These are phyloP conservation scores for Coemansia sp. DNA, from an alignment of 192 early-diverging fungal genomes.

Conservation along the genomic window DNA sequence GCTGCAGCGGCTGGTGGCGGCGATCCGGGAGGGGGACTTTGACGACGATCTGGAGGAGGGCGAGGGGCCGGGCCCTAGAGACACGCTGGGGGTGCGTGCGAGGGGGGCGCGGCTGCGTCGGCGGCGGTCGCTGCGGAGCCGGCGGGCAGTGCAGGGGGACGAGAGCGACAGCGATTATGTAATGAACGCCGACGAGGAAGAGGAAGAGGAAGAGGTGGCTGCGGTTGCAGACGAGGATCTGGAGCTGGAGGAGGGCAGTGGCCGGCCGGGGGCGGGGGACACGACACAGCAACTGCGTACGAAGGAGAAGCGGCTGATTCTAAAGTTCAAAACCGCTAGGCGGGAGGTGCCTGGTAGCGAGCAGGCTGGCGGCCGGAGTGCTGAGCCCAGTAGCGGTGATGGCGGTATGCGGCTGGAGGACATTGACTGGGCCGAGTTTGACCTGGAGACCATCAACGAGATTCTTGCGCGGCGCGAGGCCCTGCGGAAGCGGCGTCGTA, in stretches of 20 bases:
- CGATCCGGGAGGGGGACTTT: slow-evolving; percentile 27
- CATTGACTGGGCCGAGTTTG: slow-evolving; percentile 49
- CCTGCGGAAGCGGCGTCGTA: slow-evolving; percentile 13
- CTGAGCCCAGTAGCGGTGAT: too few relatives aligned
- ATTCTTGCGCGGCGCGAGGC: slow-evolving; percentile 39
- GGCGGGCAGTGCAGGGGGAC: neutral
- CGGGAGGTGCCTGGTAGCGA: too few relatives aligned
- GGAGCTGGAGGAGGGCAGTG: neutral
- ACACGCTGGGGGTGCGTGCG: neutral
- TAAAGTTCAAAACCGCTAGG: slow-evolving; percentile 27
- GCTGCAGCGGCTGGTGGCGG: slow-evolving; percentile 30
- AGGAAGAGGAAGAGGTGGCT: slow-evolving; percentile 2
- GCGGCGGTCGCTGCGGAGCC: slow-evolving; percentile 1
- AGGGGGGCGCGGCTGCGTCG: neutral
- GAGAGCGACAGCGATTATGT: slow-evolving; percentile 26
- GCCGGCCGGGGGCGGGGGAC: neutral
- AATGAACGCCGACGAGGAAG: slow-evolving; percentile 2
- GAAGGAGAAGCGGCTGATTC: slow-evolving; percentile 28
- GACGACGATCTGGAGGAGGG: slow-evolving; percentile 14
- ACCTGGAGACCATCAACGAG: slow-evolving; percentile 32
- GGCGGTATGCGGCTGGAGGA: slow-evolving; percentile 19
- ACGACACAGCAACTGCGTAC: neutral
- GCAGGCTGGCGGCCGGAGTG: neutral
- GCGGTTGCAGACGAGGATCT: slow-evolving; percentile 4
- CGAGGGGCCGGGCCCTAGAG: neutral